A percentile compares a stretch with the other conserved stretches of the same genome.
Evolutionary conservation across 1,284 basidiomycete genomes (phyloP).

Genomic region (Leccinum solheimii): DNA sequence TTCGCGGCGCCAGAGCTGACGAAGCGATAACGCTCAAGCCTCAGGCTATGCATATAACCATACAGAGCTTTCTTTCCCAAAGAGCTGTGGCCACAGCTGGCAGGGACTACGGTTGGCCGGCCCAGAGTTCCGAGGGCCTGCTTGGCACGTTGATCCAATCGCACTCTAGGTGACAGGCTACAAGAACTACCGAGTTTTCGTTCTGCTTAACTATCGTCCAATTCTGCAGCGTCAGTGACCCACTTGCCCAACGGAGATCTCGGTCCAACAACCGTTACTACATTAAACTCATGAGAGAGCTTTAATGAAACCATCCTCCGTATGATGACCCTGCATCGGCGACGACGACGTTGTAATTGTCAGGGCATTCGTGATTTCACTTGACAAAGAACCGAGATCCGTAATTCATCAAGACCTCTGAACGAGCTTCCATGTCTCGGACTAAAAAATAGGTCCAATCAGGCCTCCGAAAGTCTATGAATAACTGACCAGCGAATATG

Average conservation of each 20-base stretch:
- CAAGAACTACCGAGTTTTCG: not conserved
- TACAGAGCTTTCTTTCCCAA: constrained; percentile 4
- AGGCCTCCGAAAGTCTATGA: not conserved
- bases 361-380: constrained; percentile 1
- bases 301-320: constrained; percentile 8
- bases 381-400: constrained; percentile 45
- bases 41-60: not conserved
- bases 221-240: not conserved
- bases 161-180: not conserved
- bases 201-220: not conserved
- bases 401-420: constrained; percentile 55
- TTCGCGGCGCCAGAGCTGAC: not conserved
- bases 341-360: not conserved
- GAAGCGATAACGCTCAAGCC: not conserved
- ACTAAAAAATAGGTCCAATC: constrained; percentile 23
- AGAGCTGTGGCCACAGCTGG: not conserved
- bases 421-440: constrained; percentile 38
- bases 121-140: not conserved
- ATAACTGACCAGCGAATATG: constrained; percentile 50
- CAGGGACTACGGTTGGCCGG: not conserved
- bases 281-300: not conserved
- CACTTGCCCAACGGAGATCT: not conserved
- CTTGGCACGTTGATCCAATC: not conserved
- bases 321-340: not conserved
- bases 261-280: not conserved